phyloP scores from a whole-genome alignment of 108 stramenopile species.

The Pseudonitzschia multiseries region DNA sequence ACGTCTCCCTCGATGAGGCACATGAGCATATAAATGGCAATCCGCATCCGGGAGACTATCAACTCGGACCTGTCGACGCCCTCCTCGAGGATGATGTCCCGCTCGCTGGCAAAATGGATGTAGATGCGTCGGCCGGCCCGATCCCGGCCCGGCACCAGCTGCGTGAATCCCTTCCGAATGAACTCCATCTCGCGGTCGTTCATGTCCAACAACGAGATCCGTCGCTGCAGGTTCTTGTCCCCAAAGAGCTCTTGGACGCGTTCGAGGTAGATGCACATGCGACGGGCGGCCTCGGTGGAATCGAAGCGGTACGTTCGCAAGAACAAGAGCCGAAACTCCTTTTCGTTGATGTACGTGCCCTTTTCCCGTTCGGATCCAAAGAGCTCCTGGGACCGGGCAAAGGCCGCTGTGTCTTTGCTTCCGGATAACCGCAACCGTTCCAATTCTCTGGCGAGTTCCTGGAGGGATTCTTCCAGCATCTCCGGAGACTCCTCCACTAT shows the following conservation, averaged over 20 bases:
- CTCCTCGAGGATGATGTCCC: not conserved
- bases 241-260: not conserved
- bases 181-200: not conserved
- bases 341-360: not conserved
- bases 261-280: constrained; percentile 33
- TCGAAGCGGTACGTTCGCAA: constrained; percentile 42
- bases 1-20: constrained; percentile 4
- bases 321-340: constrained; percentile 30
- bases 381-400: not conserved
- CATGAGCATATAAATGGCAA: not conserved
- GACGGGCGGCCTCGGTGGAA: constrained; percentile 24
- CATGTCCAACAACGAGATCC: not conserved
- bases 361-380: not conserved
- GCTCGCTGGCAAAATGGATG: not conserved
- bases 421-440: not conserved
- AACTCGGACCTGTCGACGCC: not conserved
- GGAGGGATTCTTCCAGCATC: constrained; percentile 1
- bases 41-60: not conserved
- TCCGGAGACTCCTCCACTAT: not conserved
- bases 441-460: not conserved
- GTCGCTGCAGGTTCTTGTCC: not conserved
- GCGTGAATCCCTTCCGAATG: not conserved
- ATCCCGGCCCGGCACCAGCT: constrained; percentile 1
- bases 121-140: constrained; percentile 10
- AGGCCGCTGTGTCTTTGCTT: not conserved